A percentile compares a stretch with the other conserved stretches of the same genome.
These are phyloP conservation scores for Apophysomyces sp. DNA, from an alignment of 371 early-diverging fungal species.

Conservation along the genomic window DNA sequence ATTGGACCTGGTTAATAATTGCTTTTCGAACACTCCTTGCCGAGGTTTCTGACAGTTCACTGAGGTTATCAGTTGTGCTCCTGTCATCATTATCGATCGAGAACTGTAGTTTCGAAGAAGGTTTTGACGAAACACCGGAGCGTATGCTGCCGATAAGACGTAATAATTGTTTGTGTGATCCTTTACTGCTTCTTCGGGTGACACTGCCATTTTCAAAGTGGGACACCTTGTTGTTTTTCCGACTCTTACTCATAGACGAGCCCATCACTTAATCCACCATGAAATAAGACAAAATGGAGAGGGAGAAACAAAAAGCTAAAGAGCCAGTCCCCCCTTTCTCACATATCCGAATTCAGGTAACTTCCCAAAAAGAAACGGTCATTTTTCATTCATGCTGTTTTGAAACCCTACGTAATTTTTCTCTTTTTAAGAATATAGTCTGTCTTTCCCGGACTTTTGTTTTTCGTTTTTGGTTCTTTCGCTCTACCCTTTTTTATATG, in stretches of 20 bases:
- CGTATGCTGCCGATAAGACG: not conserved
- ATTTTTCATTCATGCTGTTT: too few relatives aligned
- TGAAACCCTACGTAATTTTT: too few relatives aligned
- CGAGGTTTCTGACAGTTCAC: not conserved
- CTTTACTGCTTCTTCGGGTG: not conserved
- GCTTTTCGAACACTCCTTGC: not conserved
- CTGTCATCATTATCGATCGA: not conserved
- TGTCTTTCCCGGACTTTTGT: too few relatives aligned
- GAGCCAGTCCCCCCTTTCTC: not conserved
- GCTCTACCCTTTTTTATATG: too few relatives aligned
- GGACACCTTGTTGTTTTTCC: not conserved
- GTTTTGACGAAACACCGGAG: slow-evolving; percentile 26
- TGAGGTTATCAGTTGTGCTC: not conserved
- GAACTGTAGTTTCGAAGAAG: not conserved
- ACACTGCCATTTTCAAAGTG: not conserved
- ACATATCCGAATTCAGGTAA: not conserved
- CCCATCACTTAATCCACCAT: not conserved
- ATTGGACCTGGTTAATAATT: not conserved
- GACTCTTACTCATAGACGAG: not conserved
- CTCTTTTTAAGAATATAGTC: too few relatives aligned
- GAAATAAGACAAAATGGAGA: not conserved
- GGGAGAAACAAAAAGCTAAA: not conserved
- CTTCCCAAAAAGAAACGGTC: too few relatives aligned
- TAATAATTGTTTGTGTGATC: not conserved
- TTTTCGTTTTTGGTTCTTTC: too few relatives aligned